These are phyloP conservation scores for Climacium dendroides DNA, from an alignment of 225 moss, liverwort and hornwort genomes.

Conservation along the genomic window DNA sequence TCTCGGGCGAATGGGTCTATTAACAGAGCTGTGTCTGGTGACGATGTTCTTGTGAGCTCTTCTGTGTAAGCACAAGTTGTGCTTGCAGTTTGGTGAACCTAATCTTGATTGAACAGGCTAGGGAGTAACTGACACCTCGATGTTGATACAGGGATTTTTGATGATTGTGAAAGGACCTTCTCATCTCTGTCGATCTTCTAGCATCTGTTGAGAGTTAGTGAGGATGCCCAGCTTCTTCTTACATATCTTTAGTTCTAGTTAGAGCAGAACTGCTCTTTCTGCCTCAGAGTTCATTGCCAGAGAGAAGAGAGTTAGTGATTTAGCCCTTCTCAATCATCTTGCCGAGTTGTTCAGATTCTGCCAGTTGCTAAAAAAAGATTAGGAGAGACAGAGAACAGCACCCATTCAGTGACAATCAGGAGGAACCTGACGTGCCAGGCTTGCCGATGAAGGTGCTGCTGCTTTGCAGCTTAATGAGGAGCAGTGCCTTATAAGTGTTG, in stretches of 20 bases:
- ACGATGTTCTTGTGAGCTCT: constrained; percentile 25
- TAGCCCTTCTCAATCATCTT: constrained; percentile 47
- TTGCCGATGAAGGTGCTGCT: constrained; percentile 92
- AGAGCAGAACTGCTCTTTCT: constrained; percentile 27
- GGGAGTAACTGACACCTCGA: constrained; percentile 93
- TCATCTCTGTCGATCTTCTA: constrained; percentile 62
- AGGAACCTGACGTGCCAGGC: constrained; percentile 92
- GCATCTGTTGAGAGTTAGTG: constrained; percentile 42
- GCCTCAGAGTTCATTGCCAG: constrained; percentile 30
- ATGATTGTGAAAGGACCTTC: constrained; percentile 77
- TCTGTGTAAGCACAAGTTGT: constrained; percentile 38
- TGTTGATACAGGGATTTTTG: constrained; percentile 99
- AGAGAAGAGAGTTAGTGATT: constrained; percentile 46
- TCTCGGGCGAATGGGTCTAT: neutral
- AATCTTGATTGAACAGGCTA: constrained; percentile 43
- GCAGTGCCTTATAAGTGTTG: constrained; percentile 76
- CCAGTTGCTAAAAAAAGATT: constrained; percentile 54
- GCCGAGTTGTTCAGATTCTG: constrained; percentile 54
- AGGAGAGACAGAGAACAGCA: constrained; percentile 84
- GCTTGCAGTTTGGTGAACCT: constrained; percentile 51
- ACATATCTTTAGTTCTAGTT: constrained; percentile 12
- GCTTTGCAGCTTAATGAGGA: constrained; percentile 79
- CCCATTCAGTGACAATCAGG: constrained; percentile 62
- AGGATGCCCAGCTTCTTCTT: constrained; percentile 24
- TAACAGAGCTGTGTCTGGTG: constrained; percentile 4